Evolutionary conservation across 2,329 filamentous ascomycete species (phyloP), one percentile per base, ranked within the genome.

Genomic region (Chaetomiaceae sp.): DNA sequence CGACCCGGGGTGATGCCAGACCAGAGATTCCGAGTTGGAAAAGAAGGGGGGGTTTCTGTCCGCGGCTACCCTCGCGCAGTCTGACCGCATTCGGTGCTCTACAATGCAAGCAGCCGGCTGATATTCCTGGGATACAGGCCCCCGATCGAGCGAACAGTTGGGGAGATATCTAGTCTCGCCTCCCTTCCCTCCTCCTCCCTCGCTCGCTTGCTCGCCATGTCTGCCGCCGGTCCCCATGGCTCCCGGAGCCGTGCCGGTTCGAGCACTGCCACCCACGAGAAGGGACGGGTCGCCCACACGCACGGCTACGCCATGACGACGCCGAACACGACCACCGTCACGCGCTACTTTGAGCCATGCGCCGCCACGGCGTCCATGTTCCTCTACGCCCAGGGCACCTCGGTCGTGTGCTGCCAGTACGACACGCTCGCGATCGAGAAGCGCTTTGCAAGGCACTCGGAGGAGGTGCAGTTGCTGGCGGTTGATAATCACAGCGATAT

Each of bases 401-500:
- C 84, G 6, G 83, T 99, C 52, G 77, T 96, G 20, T 93, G 90
- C 67, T 83, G 92, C 27, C 90, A 95, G 63, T 92, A 97, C 70
- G 92, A 97, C 65, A 95, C 88, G 3, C 73, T 99, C 48, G 88
- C 87, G 16, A 85, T 97, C 58, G 92, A 97, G 64, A 78, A 90
- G 54, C 81, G 87, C 16, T 97, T 97, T 65, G 83, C 87, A 23
- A 79, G 84, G 53, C 93, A 99, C 67, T 79, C 81, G 30, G 87
- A 95, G 56, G 85, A 95, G 58, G 83, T 99, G 25, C 78, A 85
- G 49, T 78, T 96, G 63, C 82, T 99, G 48, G 85, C 86, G 1
- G 90, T 95, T 47, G 93, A 99, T 67, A 97, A 91, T 64, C 83
- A 88, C 50, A 96, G 91, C 67, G 91, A 96, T 60, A 74, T 83